Conservation (phyloP, 1,284 basidiomycete species). For the Grifola frondosa region DNA sequence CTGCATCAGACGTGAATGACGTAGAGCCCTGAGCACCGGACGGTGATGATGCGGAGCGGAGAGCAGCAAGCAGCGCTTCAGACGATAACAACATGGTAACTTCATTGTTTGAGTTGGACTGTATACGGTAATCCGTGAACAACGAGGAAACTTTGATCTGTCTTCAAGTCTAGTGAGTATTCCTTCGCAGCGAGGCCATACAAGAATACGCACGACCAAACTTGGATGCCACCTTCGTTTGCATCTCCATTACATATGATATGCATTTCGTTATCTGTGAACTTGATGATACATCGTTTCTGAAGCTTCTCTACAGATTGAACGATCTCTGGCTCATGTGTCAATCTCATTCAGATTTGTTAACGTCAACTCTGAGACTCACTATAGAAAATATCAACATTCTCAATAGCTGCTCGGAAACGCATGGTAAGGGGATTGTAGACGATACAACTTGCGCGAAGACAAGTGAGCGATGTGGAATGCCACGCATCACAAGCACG, state of each 20-base stretch:
- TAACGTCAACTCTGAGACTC: background rate
- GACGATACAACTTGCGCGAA: too few species aligned
- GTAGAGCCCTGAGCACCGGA: constrained; percentile 14
- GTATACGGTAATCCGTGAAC: constrained; percentile 82
- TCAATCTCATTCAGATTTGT: background rate
- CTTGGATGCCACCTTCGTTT: constrained; percentile 84
- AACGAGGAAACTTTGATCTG: constrained; percentile 69
- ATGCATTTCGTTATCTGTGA: constrained; percentile 74
- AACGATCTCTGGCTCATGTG: constrained; percentile 55
- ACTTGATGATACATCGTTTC: constrained; percentile 79
- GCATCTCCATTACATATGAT: constrained; percentile 82
- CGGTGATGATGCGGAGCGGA: constrained; percentile 54
- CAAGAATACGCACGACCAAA: constrained; percentile 78
- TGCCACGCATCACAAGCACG: too few species aligned
- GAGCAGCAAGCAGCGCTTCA: constrained; percentile 74
- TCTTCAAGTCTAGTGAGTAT: too few species aligned
- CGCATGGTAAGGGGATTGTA: too few species aligned
- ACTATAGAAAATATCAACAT: constrained; percentile 18
- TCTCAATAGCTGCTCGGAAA: constrained; percentile 16
- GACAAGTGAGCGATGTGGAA: too few species aligned
- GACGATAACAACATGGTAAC: constrained; percentile 74
- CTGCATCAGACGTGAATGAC: constrained; percentile 31
- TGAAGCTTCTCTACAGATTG: constrained; percentile 82
- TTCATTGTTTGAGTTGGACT: constrained; percentile 83
- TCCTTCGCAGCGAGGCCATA: too few species aligned